Percentiles rank a stretch among this genome's conserved stretches.
Evolutionary conservation across 495 filamentous ascomycete species (phyloP).

Genomic region (Neurospora discreta): DNA sequence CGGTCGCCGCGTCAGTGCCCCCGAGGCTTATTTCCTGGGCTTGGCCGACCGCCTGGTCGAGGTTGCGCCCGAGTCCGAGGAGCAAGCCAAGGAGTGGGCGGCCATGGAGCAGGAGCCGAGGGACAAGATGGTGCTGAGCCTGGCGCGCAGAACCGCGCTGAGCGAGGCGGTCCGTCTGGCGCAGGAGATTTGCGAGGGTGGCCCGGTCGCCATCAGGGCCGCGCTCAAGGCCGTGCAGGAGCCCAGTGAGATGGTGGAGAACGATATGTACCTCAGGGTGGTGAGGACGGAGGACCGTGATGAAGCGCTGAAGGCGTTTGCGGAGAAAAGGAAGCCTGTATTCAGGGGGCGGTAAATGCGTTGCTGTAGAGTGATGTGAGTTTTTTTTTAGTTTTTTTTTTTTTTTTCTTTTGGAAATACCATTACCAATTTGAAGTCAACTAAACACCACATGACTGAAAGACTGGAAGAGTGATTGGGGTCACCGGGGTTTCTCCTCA

Average conservation of each 20-base stretch:
- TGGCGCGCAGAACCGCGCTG: slow-evolving; percentile 52
- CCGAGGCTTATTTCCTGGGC: slow-evolving; percentile 76
- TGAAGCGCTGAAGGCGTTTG: slow-evolving; percentile 80
- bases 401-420: background rate
- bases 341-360: slow-evolving; percentile 52
- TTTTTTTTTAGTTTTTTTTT: too few species aligned
- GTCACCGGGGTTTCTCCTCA: background rate
- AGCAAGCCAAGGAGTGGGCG: slow-evolving; percentile 25
- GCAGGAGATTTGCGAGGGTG: slow-evolving; percentile 73
- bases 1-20: slow-evolving; percentile 62
- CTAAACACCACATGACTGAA: background rate
- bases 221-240: slow-evolving; percentile 60
- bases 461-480: background rate
- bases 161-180: slow-evolving; percentile 69
- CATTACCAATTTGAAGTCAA: background rate
- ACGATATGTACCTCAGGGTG: slow-evolving; percentile 66
- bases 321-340: slow-evolving; percentile 78
- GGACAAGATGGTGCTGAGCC: slow-evolving; percentile 19
- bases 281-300: slow-evolving; percentile 72
- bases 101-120: slow-evolving; percentile 25
- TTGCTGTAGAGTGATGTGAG: background rate
- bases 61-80: slow-evolving; percentile 48
- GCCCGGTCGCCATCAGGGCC: slow-evolving; percentile 64
- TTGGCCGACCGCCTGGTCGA: slow-evolving; percentile 76
- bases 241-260: slow-evolving; percentile 58